phyloP scores from a whole-genome alignment of 1,139 yeast genomes.

The Geotrichum cucujoidarum region DNA sequence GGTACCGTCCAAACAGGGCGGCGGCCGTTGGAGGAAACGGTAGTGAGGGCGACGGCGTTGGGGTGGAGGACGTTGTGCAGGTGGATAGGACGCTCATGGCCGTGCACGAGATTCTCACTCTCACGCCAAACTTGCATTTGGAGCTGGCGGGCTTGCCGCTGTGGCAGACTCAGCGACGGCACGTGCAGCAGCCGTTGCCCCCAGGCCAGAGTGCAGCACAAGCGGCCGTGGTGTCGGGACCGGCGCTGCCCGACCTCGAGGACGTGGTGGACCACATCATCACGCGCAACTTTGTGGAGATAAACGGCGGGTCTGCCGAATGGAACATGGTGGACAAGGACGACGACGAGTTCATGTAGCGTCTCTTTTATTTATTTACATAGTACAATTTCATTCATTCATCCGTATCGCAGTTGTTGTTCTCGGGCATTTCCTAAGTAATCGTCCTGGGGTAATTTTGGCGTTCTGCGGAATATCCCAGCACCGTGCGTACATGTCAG shows the following conservation, averaged over 20 bases:
- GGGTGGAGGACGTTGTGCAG: conserved; percentile 10
- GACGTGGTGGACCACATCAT: conserved; percentile 33
- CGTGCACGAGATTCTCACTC: conserved; percentile 1
- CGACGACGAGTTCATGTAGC: conserved; percentile 14
- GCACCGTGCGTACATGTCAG: conserved; percentile 2
- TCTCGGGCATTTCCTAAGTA: too few relatives aligned
- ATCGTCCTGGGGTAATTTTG: too few relatives aligned
- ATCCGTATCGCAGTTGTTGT: too few relatives aligned
- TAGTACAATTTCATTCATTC: too few relatives aligned
- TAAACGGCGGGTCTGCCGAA: conserved; percentile 36
- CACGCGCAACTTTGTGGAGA: conserved; percentile 30
- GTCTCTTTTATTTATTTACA: too few relatives aligned
- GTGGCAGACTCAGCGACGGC: conserved; percentile 5
- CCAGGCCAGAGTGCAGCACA: neutral
- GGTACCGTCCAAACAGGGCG: too few relatives aligned
- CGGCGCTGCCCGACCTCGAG: conserved; percentile 11
- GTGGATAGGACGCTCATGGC: conserved; percentile 2
- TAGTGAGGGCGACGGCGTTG: neutral
- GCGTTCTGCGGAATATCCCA: too few relatives aligned
- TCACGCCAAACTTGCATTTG: neutral
- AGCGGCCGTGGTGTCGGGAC: neutral
- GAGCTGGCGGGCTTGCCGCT: neutral
- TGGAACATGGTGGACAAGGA: conserved; percentile 36
- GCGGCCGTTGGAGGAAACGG: too few relatives aligned
- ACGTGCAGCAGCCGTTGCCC: neutral